A percentile compares a stretch with the other conserved stretches of the same genome.
phyloP scores from a whole-genome alignment of 768 basidiomycete species.

The Auricularia sp. region DNA sequence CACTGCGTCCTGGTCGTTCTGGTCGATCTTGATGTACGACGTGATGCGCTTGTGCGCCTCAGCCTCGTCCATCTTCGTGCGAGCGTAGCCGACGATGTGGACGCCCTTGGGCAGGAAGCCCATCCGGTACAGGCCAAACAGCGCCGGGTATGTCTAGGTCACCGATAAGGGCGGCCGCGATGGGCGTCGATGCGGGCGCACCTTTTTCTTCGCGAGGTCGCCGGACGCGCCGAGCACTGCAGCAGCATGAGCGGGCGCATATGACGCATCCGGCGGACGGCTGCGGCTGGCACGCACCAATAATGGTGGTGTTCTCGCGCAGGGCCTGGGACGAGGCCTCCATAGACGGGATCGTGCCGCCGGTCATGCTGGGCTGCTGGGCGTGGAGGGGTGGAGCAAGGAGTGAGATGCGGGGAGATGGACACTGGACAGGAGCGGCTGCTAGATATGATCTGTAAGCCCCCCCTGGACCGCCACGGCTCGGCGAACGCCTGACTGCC shows the following conservation, averaged over 20 bases:
- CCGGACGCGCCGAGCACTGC: constrained; percentile 92
- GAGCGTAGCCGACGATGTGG: constrained; percentile 92
- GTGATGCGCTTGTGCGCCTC: constrained; percentile 82
- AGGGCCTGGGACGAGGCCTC: constrained; percentile 59
- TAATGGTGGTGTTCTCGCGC: constrained; percentile 80
- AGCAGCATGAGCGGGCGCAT: constrained; percentile 3
- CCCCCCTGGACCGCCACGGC: background rate
- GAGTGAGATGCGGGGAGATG: background rate
- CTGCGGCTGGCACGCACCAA: constrained; percentile 45
- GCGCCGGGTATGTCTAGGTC: constrained; percentile 81
- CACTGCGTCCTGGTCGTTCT: constrained; percentile 48
- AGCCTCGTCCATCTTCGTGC: constrained; percentile 82
- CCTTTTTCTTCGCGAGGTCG: constrained; percentile 99
- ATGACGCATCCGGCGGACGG: constrained; percentile 10
- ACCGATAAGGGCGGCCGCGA: constrained; percentile 5
- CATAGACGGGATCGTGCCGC: constrained; percentile 85
- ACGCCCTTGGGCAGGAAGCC: constrained; percentile 73
- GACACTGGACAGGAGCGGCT: background rate
- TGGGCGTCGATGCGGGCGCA: constrained; percentile 17
- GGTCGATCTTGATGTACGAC: constrained; percentile 73
- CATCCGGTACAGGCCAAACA: constrained; percentile 79
- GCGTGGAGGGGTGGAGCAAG: background rate
- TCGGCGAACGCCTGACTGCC: background rate
- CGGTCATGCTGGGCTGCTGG: constrained; percentile 33
- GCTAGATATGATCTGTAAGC: background rate